These are phyloP conservation scores for Alternaria arborescens DNA, from an alignment of 2,329 filamentous ascomycete genomes.

Conservation along the genomic window DNA sequence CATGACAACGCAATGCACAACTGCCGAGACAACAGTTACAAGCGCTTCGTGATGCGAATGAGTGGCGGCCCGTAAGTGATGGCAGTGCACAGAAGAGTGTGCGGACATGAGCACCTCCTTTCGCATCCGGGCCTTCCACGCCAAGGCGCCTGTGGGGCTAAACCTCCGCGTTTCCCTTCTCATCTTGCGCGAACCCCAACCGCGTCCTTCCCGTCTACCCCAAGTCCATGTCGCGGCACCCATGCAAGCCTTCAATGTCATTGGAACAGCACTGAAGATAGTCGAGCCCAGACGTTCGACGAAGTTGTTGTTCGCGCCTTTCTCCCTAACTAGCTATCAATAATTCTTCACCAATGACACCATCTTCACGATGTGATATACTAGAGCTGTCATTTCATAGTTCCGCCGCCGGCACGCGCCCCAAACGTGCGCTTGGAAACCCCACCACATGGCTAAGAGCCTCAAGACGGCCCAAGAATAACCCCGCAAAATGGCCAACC, in stretches of 20 bases:
- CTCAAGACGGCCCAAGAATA: slow-evolving; percentile 15
- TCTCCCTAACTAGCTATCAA: neutral
- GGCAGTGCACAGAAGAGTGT: neutral
- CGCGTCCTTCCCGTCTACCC: neutral
- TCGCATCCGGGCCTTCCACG: slow-evolving; percentile 9
- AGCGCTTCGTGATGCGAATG: neutral
- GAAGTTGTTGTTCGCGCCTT: neutral
- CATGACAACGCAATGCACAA: neutral
- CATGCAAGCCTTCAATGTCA: neutral
- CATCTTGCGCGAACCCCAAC: slow-evolving; percentile 1
- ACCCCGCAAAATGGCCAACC: slow-evolving; percentile 29
- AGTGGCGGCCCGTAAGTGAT: neutral
- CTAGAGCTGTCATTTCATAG: neutral
- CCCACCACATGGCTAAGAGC: slow-evolving; percentile 5
- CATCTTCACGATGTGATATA: neutral
- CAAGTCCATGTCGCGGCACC: neutral
- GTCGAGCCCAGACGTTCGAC: neutral
- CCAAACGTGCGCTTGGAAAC: neutral
- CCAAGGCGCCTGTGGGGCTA: slow-evolving; percentile 12
- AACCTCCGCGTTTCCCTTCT: neutral
- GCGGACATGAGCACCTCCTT: neutral
- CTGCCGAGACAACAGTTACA: neutral
- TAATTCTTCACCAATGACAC: neutral
- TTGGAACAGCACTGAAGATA: neutral
- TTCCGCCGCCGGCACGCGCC: neutral